Base-by-base conservation (phyloP, 2,329 filamentous ascomycete genomes). In the Trichoderma breve region DNA sequence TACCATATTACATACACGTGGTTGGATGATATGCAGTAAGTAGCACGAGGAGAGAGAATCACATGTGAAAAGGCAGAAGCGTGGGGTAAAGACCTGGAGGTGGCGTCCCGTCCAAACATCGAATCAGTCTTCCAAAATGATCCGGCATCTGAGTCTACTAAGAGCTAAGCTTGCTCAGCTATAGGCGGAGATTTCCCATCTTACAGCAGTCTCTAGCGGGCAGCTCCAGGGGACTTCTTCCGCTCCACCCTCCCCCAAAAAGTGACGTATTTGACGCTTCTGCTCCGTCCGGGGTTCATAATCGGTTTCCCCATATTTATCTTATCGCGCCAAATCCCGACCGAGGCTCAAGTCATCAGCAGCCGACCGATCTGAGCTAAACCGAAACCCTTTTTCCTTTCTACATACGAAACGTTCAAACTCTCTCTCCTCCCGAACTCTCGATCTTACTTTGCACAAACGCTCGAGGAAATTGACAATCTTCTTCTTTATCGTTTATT, bases 321-420 rank as follows among this genome's bases (percentile, higher is more conserved):
- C 18, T 36, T 18, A 15, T 64, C 36, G 24, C 36, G 28, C 28
- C 26, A 53, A 55, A 51, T 34, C 32, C 63, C 63, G 63, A 24
- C 47, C 63, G 63, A 66, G 63, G 63, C 63, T 66, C 63, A 66
- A 66, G 63, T 39, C 63, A 66, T 66, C 63, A 36, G 63, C 30
- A 66, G 51, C 63, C 63, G 30, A 53, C 63, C 47, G 30, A 53
- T 53, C 47, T 24, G 47, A 53, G 21, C 61, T 30, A 28, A 14
- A 14, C 28, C 39, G 43, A 21, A 51, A 55, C 63, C 47, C 28
- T 65, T 34, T 64, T 65, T 53, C 15, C 24, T 26, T 64, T 51
- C n/a, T 51, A 60, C 26, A 57, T 28, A 57, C 62, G 39, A 32
- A 32, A 18, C 26, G 21, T 24, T 24, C 43, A 21, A 53, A 53